Evolutionary conservation across 176 grass and related monocot species (phyloP).

Genomic region (Avena atlantica): DNA sequence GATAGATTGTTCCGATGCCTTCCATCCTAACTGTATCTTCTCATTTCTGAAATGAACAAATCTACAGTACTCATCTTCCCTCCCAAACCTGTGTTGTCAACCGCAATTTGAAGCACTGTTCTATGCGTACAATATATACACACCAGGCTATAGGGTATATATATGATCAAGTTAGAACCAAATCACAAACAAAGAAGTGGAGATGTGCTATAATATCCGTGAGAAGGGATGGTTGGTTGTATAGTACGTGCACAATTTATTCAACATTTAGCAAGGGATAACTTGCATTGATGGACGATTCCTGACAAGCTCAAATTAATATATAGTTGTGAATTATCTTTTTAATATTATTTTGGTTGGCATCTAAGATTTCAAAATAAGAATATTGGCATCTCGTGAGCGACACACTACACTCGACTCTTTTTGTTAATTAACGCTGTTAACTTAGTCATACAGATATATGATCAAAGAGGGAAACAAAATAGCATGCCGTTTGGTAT

Average conservation of each 20-base stretch:
- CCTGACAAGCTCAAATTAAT: neutral
- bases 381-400: neutral
- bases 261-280: neutral
- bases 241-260: no score
- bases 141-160: neutral
- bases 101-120: neutral
- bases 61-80: neutral
- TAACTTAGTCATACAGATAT: neutral
- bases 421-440: neutral
- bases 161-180: neutral
- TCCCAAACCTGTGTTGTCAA: neutral
- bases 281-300: neutral
- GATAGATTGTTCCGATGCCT: no score
- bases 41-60: no score
- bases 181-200: neutral
- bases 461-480: neutral
- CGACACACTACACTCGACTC: neutral
- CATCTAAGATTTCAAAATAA: neutral
- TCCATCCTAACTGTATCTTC: no score
- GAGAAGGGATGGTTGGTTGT: no score
- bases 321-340: neutral
- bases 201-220: no score
- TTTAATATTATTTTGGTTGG: neutral
- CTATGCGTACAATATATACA: neutral
- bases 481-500: no score